phyloP scores from a whole-genome alignment of 2,329 filamentous ascomycete genomes.

The Fulvia fulva region DNA sequence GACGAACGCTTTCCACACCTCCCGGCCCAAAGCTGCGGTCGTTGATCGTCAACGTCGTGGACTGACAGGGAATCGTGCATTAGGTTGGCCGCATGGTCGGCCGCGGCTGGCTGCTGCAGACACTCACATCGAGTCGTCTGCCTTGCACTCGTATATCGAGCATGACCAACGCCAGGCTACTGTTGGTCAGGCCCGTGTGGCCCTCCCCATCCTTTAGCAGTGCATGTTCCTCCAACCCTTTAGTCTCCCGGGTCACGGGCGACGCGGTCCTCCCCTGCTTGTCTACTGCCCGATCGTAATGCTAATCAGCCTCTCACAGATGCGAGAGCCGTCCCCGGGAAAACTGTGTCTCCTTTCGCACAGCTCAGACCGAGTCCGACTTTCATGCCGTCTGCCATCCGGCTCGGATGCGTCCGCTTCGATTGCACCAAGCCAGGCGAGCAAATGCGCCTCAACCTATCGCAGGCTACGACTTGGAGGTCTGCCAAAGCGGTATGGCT shows the following conservation, averaged over 20 bases:
- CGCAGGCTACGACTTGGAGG: not conserved
- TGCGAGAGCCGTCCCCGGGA: not conserved
- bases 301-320: not conserved
- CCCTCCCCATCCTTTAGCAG: not conserved
- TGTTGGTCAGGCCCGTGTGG: not conserved
- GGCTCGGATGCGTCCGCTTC: not conserved
- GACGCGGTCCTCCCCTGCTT: not conserved
- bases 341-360: not conserved
- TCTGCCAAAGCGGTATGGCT: constrained; percentile 1
- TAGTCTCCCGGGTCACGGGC: not conserved
- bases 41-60: not conserved
- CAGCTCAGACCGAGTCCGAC: not conserved
- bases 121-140: not conserved
- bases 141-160: not conserved
- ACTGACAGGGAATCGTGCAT: not conserved
- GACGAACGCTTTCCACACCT: not conserved
- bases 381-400: not conserved
- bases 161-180: not conserved
- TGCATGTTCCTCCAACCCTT: not conserved
- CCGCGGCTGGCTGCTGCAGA: not conserved
- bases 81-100: not conserved
- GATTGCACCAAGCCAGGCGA: not conserved
- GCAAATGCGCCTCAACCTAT: not conserved
- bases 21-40: not conserved
- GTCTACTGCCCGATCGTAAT: not conserved